phyloP scores from a whole-genome alignment of 495 filamentous ascomycete genomes.

The Trypethelium eluteriae region DNA sequence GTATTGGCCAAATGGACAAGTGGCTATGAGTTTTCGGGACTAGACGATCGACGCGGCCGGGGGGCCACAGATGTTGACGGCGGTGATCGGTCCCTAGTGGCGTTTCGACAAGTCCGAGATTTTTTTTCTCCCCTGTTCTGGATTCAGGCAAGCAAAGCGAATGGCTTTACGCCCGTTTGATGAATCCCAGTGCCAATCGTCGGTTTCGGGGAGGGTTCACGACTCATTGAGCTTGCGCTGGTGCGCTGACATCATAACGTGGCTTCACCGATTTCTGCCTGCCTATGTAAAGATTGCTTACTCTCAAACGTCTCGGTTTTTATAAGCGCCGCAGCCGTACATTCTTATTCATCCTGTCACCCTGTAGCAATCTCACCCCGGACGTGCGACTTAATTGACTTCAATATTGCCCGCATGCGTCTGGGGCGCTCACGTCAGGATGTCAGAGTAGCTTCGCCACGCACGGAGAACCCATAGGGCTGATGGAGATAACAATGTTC shows the following conservation, averaged over 20 bases:
- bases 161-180: neutral
- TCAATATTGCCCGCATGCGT: slow-evolving; percentile 6
- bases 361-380: no score
- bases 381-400: neutral
- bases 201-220: neutral
- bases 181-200: neutral
- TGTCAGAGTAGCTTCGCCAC: neutral
- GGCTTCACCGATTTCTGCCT: neutral
- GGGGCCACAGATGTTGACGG: neutral
- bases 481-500: slow-evolving; percentile 9
- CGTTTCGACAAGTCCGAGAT: neutral
- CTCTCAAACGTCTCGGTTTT: no score
- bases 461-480: neutral
- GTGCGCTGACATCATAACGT: slow-evolving; percentile 7
- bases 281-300: neutral
- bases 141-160: slow-evolving; percentile 5
- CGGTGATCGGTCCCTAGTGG: neutral
- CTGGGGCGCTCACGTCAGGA: neutral
- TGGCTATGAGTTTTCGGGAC: neutral
- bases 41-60: neutral
- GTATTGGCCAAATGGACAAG: neutral
- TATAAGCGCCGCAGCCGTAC: neutral
- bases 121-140: neutral
- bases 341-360: neutral
- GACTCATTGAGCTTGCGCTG: neutral